Conservation (phyloP, 371 early-diverging fungal species). For the Syncephalastrum contaminatum region DNA sequence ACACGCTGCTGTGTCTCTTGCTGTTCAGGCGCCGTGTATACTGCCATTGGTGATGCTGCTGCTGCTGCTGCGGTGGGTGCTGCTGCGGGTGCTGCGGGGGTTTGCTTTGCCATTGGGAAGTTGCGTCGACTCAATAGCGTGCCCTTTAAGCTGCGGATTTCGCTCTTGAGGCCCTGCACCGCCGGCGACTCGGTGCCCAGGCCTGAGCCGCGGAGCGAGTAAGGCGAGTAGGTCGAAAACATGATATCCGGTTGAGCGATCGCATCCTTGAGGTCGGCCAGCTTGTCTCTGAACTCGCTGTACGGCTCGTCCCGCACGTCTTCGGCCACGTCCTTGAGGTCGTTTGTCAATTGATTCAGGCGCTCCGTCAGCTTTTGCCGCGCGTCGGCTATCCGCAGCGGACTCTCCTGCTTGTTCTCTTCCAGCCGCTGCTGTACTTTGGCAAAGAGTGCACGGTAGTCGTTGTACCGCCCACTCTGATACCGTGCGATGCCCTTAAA, state of each 20-base stretch:
- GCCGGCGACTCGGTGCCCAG: conserved; percentile 26
- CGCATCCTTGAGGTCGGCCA: conserved; percentile 9
- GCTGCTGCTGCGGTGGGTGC: conserved; percentile 5
- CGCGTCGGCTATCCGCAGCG: background rate
- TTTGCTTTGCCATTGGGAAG: conserved; percentile 21
- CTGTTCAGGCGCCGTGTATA: too few species aligned
- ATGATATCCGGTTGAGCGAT: conserved; percentile 11
- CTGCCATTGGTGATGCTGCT: conserved; percentile 1
- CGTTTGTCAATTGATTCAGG: background rate
- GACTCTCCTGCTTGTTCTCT: background rate
- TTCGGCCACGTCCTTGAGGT: conserved; percentile 3
- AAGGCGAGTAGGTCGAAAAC: conserved; percentile 10
- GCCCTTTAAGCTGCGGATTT: conserved; percentile 30
- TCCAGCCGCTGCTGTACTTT: conserved; percentile 8
- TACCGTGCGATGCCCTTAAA: conserved; percentile 14
- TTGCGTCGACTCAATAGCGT: conserved; percentile 29
- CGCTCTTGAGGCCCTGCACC: conserved; percentile 31
- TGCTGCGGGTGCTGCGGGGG: background rate
- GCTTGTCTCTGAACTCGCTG: conserved; percentile 7
- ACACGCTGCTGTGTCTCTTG: too few species aligned
- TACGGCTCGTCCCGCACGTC: conserved; percentile 11
- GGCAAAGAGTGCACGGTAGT: conserved; percentile 4
- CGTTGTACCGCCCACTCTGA: conserved; percentile 18
- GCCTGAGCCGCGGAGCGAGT: conserved; percentile 5
- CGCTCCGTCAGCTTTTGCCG: conserved; percentile 11